phyloP scores from a whole-genome alignment of 805 yeast species.

The Cyberlindnera xylosilytica region DNA sequence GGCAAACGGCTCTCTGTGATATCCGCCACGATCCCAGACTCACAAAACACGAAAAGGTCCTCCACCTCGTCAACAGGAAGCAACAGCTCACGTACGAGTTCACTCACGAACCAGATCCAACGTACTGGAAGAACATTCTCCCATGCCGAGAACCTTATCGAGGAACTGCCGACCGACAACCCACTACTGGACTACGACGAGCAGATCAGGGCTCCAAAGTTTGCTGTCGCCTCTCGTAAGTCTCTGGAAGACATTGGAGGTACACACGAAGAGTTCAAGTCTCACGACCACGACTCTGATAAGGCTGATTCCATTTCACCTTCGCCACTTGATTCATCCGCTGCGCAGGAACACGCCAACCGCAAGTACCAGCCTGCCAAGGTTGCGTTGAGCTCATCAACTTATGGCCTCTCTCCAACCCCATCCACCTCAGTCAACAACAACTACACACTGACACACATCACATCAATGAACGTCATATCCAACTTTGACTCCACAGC shows the following conservation, averaged over 20 bases:
- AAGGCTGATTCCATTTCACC: background rate
- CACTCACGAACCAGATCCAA: slow-evolving; percentile 7
- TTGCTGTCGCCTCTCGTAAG: slow-evolving; percentile 14
- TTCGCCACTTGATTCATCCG: slow-evolving; percentile 1
- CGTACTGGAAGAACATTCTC: slow-evolving; percentile 7
- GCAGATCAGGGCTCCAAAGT: slow-evolving; percentile 30
- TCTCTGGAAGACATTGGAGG: slow-evolving; percentile 15
- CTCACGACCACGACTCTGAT: background rate
- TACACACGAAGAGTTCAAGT: background rate
- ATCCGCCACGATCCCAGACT: slow-evolving; percentile 22
- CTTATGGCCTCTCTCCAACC: slow-evolving; percentile 8
- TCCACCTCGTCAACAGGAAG: slow-evolving; percentile 10
- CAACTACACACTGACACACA: slow-evolving; percentile 14
- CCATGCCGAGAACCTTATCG: slow-evolving; percentile 3
- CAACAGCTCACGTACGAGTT: slow-evolving; percentile 4
- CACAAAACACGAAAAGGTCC: slow-evolving; percentile 2
- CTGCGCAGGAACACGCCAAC: background rate
- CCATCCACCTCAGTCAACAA: slow-evolving; percentile 15
- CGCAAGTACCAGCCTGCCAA: slow-evolving; percentile 22
- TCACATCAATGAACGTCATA: slow-evolving; percentile 12
- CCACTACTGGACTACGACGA: slow-evolving; percentile 28
- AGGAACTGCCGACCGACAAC: slow-evolving; percentile 22
- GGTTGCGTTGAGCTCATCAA: slow-evolving; percentile 16
- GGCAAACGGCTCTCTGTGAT: slow-evolving; percentile 22
- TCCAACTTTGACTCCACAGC: slow-evolving; percentile 12